Percentiles rank a stretch among this genome's conserved stretches.
Conservation (phyloP, 805 yeast species). For the Candida fluviatilis region DNA sequence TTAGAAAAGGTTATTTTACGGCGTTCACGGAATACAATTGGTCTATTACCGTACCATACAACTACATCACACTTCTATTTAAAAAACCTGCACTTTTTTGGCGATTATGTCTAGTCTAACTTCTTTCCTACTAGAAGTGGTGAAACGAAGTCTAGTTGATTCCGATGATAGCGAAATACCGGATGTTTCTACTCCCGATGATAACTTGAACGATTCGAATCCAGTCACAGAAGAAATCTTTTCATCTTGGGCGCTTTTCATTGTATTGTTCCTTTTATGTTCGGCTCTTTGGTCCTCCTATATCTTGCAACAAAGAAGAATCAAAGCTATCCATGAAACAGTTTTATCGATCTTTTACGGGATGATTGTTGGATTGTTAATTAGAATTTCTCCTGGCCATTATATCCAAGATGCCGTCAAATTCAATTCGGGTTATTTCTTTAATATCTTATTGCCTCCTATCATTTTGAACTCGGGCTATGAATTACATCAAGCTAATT, state of each 20-base stretch:
- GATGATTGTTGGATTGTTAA: slow-evolving; percentile 89
- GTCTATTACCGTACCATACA: neutral
- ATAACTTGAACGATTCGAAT: slow-evolving; percentile 57
- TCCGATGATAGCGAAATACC: slow-evolving; percentile 27
- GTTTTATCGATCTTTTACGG: slow-evolving; percentile 95
- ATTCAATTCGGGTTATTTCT: slow-evolving; percentile 90
- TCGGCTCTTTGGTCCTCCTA: slow-evolving; percentile 95
- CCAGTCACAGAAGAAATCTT: slow-evolving; percentile 94
- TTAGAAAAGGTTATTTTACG: neutral
- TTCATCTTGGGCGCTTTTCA: slow-evolving; percentile 96
- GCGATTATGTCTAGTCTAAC: neutral
- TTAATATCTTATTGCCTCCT: slow-evolving; percentile 92
- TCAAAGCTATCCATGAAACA: slow-evolving; percentile 96
- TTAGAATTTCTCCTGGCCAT: slow-evolving; percentile 91
- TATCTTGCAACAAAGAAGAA: slow-evolving; percentile 83
- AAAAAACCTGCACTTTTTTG: neutral
- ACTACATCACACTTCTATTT: neutral
- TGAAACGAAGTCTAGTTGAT: slow-evolving; percentile 28
- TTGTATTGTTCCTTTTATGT: slow-evolving; percentile 71
- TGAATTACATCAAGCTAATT: slow-evolving; percentile 92
- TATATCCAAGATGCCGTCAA: slow-evolving; percentile 96
- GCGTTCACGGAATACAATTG: neutral
- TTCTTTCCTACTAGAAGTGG: slow-evolving; percentile 13
- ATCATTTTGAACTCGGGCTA: slow-evolving; percentile 95
- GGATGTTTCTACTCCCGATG: slow-evolving; percentile 45